These are phyloP conservation scores for Elongisporangium senticosum DNA, from an alignment of 352 stramenopile species.

Conservation along the genomic window DNA sequence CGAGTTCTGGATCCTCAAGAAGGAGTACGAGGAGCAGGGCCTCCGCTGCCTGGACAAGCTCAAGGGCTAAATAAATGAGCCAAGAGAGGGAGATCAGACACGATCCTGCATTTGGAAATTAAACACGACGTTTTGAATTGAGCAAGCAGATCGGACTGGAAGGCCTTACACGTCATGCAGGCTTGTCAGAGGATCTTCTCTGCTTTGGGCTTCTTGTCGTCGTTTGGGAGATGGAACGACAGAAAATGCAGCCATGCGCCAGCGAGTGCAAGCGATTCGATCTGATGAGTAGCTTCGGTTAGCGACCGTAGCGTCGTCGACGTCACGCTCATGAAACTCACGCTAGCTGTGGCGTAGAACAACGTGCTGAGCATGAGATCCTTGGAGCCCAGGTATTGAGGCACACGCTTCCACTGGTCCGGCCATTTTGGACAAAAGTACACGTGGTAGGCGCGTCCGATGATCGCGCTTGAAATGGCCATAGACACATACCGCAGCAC, in stretches of 20 bases:
- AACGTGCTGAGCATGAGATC: conserved; percentile 51
- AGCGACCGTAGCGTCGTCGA: conserved; percentile 34
- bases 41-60: conserved; percentile 79
- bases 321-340: conserved; percentile 36
- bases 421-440: conserved; percentile 46
- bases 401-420: conserved; percentile 37
- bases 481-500: conserved; percentile 23
- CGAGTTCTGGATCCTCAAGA: conserved; percentile 94
- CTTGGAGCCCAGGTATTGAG: conserved; percentile 56
- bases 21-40: conserved; percentile 94
- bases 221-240: conserved; percentile 13
- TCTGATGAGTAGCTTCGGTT: conserved; percentile 35
- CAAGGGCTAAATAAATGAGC: conserved; percentile 21
- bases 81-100: too few relatives aligned
- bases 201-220: too few relatives aligned
- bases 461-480: conserved; percentile 23
- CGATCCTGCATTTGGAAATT: too few relatives aligned
- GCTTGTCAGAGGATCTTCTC: too few relatives aligned
- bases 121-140: too few relatives aligned
- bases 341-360: conserved; percentile 31
- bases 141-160: too few relatives aligned
- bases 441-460: conserved; percentile 44
- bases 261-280: conserved; percentile 39
- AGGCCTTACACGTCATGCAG: too few relatives aligned
- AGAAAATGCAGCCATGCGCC: conserved; percentile 45